These are phyloP conservation scores for Phytophthora ohioensis DNA, from an alignment of 352 stramenopile genomes.

Conservation along the genomic window DNA sequence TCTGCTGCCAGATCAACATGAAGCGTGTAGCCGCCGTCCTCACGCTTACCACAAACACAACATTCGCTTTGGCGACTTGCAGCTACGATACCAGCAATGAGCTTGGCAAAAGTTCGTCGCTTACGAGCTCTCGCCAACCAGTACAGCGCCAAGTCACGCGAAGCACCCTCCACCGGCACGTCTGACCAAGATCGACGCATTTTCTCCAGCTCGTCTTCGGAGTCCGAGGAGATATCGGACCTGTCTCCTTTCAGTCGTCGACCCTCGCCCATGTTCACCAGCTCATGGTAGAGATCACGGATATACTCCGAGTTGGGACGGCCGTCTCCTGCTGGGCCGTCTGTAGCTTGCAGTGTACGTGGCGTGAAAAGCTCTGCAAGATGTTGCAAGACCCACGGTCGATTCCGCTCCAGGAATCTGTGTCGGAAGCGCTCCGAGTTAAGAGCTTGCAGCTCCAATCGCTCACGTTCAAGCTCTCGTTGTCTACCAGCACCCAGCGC, in stretches of 20 bases:
- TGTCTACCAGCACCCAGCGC: slow-evolving; percentile 94
- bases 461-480: slow-evolving; percentile 95
- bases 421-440: slow-evolving; percentile 98
- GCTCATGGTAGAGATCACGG: slow-evolving; percentile 96
- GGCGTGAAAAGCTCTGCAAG: slow-evolving; percentile 96
- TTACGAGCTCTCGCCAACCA: slow-evolving; percentile 96
- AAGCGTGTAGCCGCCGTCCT: slow-evolving; percentile 73
- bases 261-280: slow-evolving; percentile 94
- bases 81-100: slow-evolving; percentile 85
- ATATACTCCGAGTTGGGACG: slow-evolving; percentile 94
- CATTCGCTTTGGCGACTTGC: slow-evolving; percentile 89
- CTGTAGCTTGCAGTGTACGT: slow-evolving; percentile 78
- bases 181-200: slow-evolving; percentile 89
- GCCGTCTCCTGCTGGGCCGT: slow-evolving; percentile 38
- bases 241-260: slow-evolving; percentile 87
- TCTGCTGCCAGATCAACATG: slow-evolving; percentile 84
- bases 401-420: slow-evolving; percentile 97
- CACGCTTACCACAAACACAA: slow-evolving; percentile 77
- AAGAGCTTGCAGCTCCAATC: slow-evolving; percentile 95
- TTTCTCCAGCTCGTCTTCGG: slow-evolving; percentile 92
- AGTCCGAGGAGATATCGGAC: slow-evolving; percentile 94
- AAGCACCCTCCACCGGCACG: slow-evolving; percentile 82
- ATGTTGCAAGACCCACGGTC: slow-evolving; percentile 97
- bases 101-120: slow-evolving; percentile 90
- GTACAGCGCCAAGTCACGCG: slow-evolving; percentile 90